A percentile compares a stretch with the other conserved stretches of the same genome.
phyloP scores from a whole-genome alignment of 2,329 filamentous ascomycete genomes.

The Xylariaceae sp. region DNA sequence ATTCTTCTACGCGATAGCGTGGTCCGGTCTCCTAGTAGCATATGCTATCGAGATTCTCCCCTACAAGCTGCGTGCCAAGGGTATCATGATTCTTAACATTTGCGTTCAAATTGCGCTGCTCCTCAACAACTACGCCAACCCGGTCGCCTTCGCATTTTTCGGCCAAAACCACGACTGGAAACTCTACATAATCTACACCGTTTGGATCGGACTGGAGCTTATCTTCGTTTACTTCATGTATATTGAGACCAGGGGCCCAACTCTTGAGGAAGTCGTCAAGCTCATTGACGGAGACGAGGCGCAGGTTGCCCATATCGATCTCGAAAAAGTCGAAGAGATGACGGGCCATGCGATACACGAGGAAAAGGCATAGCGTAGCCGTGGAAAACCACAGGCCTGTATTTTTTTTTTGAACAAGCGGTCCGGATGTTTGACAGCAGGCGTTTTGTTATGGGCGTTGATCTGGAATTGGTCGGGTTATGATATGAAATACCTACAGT shows the following conservation, averaged over 20 bases:
- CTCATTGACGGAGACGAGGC: conserved; percentile 63
- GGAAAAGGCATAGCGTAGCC: too few species aligned
- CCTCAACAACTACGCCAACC: conserved; percentile 53
- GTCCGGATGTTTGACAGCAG: too few species aligned
- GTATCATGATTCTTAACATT: conserved; percentile 55
- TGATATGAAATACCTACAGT: too few species aligned
- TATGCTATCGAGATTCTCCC: conserved; percentile 51
- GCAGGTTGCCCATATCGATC: conserved; percentile 43
- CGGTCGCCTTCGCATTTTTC: conserved; percentile 49
- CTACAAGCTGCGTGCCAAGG: conserved; percentile 48
- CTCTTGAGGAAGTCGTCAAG: conserved; percentile 63
- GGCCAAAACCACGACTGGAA: conserved; percentile 44
- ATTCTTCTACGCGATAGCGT: conserved; percentile 52
- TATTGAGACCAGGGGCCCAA: conserved; percentile 60
- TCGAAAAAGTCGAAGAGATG: conserved; percentile 33
- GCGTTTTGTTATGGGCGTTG: too few species aligned
- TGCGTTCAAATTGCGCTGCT: conserved; percentile 51
- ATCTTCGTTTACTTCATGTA: conserved; percentile 53
- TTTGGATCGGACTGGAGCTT: conserved; percentile 54
- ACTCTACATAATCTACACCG: conserved; percentile 54
- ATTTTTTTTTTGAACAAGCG: too few species aligned
- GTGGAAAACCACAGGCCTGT: too few species aligned
- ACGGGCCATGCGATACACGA: too few species aligned
- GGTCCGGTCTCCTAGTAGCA: conserved; percentile 54
- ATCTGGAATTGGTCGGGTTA: too few species aligned